Evolutionary conservation across 441 rosid species (phyloP).

Genomic region (Theobroma grandiflorum): DNA sequence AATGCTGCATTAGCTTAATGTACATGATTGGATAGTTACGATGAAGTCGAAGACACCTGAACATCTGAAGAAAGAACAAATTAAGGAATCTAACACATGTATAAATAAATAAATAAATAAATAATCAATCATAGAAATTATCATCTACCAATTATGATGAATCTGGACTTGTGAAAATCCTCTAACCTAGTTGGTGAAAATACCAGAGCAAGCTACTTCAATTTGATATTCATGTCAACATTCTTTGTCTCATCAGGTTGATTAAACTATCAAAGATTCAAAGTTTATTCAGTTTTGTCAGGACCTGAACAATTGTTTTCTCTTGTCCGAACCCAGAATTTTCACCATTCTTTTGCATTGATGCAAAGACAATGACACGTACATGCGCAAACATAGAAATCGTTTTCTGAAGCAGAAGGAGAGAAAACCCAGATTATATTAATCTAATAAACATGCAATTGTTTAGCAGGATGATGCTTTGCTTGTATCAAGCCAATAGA

Average conservation of each 20-base stretch:
- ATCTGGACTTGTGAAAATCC: too few relatives aligned
- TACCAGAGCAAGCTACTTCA: too few relatives aligned
- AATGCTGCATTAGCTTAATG: background rate
- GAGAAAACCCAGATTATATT: too few relatives aligned
- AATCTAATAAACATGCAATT: background rate
- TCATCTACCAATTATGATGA: background rate
- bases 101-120: background rate
- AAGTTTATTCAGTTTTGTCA: too few relatives aligned
- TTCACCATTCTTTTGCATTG: too few relatives aligned
- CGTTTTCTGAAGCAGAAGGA: background rate
- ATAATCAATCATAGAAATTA: background rate
- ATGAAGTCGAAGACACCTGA: background rate
- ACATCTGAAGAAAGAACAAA: background rate
- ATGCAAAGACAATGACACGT: too few relatives aligned
- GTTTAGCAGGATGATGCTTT: background rate
- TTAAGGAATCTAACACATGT: background rate
- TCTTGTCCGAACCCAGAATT: background rate
- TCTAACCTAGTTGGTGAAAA: too few relatives aligned
- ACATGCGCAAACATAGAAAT: too few relatives aligned
- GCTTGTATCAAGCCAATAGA: background rate
- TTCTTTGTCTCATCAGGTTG: too few relatives aligned
- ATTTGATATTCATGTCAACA: too few relatives aligned
- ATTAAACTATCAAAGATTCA: too few relatives aligned
- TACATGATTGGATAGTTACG: background rate
- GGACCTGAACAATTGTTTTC: too few relatives aligned